Evolutionary conservation across 176 grass and related monocot genomes (phyloP).

Genomic region (Dactylis glomerata): DNA sequence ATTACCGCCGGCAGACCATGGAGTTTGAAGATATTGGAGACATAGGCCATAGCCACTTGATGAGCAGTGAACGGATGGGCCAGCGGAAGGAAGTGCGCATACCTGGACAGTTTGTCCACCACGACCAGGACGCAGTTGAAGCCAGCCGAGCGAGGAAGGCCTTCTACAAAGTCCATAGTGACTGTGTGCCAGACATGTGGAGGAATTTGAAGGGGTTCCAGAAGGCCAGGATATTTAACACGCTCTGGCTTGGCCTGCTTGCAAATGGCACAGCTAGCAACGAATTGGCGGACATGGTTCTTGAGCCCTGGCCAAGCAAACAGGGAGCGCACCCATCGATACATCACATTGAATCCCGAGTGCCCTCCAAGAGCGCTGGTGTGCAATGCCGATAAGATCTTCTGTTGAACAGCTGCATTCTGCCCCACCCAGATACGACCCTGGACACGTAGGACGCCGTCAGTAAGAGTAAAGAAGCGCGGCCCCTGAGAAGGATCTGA

Average conservation of each 20-base stretch:
- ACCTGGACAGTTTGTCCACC: background rate
- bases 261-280: fast-evolving
- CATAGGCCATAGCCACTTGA: background rate
- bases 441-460: fast-evolving
- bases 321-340: fast-evolving
- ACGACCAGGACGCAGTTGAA: background rate
- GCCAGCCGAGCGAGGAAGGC: background rate
- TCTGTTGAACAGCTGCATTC: fast-evolving
- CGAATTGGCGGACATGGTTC: fast-evolving
- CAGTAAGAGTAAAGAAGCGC: too few relatives aligned
- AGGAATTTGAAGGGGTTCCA: background rate
- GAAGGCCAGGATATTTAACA: background rate
- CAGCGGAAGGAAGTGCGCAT: background rate
- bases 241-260: background rate
- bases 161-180: background rate
- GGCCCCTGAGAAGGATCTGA: too few relatives aligned
- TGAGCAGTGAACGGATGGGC: background rate
- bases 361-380: background rate
- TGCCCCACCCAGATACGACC: background rate
- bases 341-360: background rate
- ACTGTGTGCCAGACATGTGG: background rate
- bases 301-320: background rate
- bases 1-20: background rate
- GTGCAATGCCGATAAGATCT: fast-evolving
- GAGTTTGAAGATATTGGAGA: background rate